Evolutionary conservation across 139 green algal genomes (phyloP), one percentile per base, ranked within the genome.

Genomic region (Klebsormidium nitens): DNA sequence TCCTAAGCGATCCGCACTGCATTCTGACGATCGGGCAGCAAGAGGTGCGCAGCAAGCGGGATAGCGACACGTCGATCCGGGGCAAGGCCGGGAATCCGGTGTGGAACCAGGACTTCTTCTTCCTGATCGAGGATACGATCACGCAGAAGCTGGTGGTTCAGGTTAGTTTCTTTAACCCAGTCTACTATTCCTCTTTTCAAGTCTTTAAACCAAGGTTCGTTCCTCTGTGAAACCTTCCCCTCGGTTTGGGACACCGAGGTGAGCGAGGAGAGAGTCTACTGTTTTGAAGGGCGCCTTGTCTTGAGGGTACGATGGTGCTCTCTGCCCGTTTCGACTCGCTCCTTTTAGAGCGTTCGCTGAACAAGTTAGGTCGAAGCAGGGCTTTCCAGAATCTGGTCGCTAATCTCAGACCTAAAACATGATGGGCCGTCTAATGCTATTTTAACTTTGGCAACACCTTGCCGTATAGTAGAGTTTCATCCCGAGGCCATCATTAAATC

Each of bases 1-100:
- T n/a, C n/a, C n/a, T n/a, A n/a, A n/a, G n/a, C n/a, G 47, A 73
- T 77, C 92, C 91, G 11, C 97, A 91, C 83, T 89, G 85, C 70
- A 81, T 87, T 17, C 76, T 97, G 19, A 78, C 81, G 55, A 76
- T 96, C 62, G 92, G 91, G 14, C 66, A 83, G 29, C 91, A 97
- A 78, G 86, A 87, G 1, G 48, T 37, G 23, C 19, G 36, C 19
- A 69, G 49, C 63, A 78, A 78, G 56, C n/a, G 29, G 26, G 77
- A 78, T 39, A 60, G 23, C 32, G 71, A 78, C 26, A 78, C 71
- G 37, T 72, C 61, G 17, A 19, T 29, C 40, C 31, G 69, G 29
- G 63, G 47, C 4, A 34, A 35, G 32, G 35, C 32, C 14, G 69
- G 64, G 2, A n/a, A 23, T 8, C 69, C 69, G 23, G 32, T 70